Conservation (phyloP, 306 rosid species). For the Fragaria iinumae region DNA sequence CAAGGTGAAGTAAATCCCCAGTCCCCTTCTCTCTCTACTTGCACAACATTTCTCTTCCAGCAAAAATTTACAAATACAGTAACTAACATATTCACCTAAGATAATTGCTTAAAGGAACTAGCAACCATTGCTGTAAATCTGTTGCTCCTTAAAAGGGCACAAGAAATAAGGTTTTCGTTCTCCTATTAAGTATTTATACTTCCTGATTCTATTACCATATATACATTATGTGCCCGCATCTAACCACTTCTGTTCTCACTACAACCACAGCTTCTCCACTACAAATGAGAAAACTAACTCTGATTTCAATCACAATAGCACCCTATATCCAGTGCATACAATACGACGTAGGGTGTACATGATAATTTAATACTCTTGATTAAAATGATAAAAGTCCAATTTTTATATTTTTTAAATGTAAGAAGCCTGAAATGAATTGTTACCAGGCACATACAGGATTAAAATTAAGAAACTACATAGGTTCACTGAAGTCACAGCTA, state of each 20-base stretch:
- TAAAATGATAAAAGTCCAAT: background rate
- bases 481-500: constrained; percentile 12
- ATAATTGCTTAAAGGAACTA: background rate
- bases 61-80: background rate
- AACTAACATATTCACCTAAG: background rate
- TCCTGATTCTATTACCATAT: background rate
- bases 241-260: background rate
- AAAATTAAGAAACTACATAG: background rate
- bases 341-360: background rate
- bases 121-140: background rate
- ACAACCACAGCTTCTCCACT: background rate
- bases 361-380: background rate
- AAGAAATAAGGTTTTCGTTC: background rate
- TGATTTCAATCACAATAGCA: background rate
- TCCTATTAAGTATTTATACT: background rate
- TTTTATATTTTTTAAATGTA: background rate
- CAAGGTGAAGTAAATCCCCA: background rate
- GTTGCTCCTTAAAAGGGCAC: background rate
- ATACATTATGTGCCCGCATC: background rate
- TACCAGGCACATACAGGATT: background rate
- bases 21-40: background rate
- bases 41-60: background rate
- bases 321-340: background rate
- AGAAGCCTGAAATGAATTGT: background rate
- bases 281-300: background rate